phyloP scores from a whole-genome alignment of 2,329 filamentous ascomycete genomes.

The Mollisiaceae sp. region DNA sequence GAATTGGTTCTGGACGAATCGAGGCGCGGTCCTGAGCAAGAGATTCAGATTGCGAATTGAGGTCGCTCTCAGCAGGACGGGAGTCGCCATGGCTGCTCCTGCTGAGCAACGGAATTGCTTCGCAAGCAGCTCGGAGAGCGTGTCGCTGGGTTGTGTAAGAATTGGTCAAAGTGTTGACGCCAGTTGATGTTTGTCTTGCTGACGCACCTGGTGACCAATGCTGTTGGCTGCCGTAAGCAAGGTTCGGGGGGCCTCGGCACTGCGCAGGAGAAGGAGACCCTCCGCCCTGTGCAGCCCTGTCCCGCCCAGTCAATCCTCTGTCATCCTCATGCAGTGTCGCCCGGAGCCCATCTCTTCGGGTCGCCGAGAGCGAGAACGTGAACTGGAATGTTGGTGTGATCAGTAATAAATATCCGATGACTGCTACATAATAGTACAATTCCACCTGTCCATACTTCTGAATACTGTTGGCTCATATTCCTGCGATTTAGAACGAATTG shows the following conservation, averaged over 20 bases:
- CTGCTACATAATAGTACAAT: background rate
- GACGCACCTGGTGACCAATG: conserved; percentile 30
- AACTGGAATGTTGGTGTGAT: background rate
- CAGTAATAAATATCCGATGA: conserved; percentile 1
- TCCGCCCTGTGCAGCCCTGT: too few relatives aligned
- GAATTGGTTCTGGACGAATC: conserved; percentile 41
- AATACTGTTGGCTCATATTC: background rate
- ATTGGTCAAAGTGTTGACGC: too few relatives aligned
- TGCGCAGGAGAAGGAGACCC: background rate
- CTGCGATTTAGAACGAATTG: background rate
- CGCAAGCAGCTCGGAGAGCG: background rate
- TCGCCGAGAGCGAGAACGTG: background rate
- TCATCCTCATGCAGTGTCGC: conserved; percentile 14
- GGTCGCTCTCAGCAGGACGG: conserved; percentile 33
- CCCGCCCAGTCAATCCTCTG: conserved; percentile 20
- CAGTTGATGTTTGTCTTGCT: conserved; percentile 22
- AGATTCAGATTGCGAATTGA: conserved; percentile 40
- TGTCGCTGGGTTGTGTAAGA: background rate
- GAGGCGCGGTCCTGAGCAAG: conserved; percentile 40
- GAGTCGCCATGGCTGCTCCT: background rate
- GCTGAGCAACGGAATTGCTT: conserved; percentile 5
- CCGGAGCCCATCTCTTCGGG: conserved; percentile 12
- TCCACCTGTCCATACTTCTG: background rate
- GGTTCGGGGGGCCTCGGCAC: conserved; percentile 19
- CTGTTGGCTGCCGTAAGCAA: conserved; percentile 24